Conservation (phyloP, 331 rosid genomes). For the Ulmus americana region DNA sequence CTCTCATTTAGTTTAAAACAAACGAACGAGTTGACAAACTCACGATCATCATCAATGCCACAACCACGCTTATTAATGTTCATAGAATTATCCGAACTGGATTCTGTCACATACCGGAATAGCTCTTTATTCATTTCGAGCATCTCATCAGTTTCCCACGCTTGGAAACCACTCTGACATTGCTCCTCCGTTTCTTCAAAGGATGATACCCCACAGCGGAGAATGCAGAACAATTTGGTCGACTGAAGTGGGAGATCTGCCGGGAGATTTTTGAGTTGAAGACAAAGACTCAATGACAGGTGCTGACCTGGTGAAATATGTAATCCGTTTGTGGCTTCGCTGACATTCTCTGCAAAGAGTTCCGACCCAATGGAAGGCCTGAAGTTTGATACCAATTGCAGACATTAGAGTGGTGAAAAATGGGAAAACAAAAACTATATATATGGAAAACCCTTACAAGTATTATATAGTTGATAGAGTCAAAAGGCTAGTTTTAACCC, state of each 20-base stretch:
- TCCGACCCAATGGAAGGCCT: constrained; percentile 53
- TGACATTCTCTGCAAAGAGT: constrained; percentile 35
- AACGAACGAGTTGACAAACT: constrained; percentile 26
- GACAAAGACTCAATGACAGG: constrained; percentile 47
- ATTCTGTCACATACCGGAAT: constrained; percentile 28
- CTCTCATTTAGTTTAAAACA: constrained; percentile 37
- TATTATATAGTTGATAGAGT: too few species aligned
- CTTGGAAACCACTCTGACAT: constrained; percentile 13
- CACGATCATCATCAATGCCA: constrained; percentile 8
- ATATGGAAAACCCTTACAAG: too few species aligned
- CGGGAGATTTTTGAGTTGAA: constrained; percentile 45
- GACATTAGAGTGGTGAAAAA: neutral
- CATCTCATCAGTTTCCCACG: constrained; percentile 43
- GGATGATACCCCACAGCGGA: constrained; percentile 29
- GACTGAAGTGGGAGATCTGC: constrained; percentile 20
- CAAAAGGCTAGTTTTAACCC: too few species aligned
- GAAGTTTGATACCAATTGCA: constrained; percentile 21
- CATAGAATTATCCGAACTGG: constrained; percentile 1
- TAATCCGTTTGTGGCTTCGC: constrained; percentile 23
- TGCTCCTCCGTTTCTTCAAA: constrained; percentile 9
- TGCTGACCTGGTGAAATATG: constrained; percentile 29
- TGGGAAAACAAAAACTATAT: neutral
- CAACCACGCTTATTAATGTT: constrained; percentile 6
- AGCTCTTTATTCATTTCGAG: constrained; percentile 41
- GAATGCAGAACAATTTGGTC: constrained; percentile 43